A percentile compares a stretch with the other conserved stretches of the same genome.
Evolutionary conservation across 352 stramenopile species (phyloP).

Genomic region (Pythium rishiriense): DNA sequence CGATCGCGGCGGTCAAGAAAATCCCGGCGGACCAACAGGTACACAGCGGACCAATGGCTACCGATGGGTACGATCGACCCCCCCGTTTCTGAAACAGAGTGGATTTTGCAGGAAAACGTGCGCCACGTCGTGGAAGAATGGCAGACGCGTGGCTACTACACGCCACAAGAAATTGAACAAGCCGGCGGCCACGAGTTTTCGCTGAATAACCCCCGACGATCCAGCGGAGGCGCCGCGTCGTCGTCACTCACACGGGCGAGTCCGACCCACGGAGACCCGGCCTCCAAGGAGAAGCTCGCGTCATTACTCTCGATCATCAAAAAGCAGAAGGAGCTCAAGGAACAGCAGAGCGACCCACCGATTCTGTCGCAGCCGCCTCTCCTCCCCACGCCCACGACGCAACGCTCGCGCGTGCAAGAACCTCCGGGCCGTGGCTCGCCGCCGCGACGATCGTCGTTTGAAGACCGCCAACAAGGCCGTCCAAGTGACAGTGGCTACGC

Average conservation of each 20-base stretch:
- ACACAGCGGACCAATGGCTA: neutral
- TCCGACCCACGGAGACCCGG: constrained; percentile 22
- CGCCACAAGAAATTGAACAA: constrained; percentile 57
- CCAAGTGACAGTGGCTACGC: neutral
- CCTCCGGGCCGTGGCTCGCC: neutral
- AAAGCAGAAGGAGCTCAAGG: constrained; percentile 68
- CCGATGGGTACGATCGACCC: no score
- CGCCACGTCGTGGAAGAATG: constrained; percentile 79
- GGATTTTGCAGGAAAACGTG: constrained; percentile 44
- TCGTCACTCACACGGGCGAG: constrained; percentile 5
- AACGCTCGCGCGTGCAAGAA: neutral
- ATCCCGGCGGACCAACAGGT: constrained; percentile 67
- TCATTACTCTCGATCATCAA: constrained; percentile 85
- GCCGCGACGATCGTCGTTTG: constrained; percentile 1
- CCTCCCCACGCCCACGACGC: constrained; percentile 3
- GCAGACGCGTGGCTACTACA: constrained; percentile 73
- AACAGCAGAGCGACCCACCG: constrained; percentile 21
- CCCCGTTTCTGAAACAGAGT: neutral
- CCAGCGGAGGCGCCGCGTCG: neutral
- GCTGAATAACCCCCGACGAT: constrained; percentile 23
- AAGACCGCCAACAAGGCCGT: constrained; percentile 8
- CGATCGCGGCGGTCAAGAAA: constrained; percentile 71
- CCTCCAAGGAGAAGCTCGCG: constrained; percentile 43
- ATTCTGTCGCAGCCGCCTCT: constrained; percentile 7
- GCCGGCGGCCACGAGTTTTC: constrained; percentile 48